Percentiles rank a stretch among this genome's conserved stretches.
phyloP scores from a whole-genome alignment of 768 basidiomycete genomes.

The Megacollybia marginata region DNA sequence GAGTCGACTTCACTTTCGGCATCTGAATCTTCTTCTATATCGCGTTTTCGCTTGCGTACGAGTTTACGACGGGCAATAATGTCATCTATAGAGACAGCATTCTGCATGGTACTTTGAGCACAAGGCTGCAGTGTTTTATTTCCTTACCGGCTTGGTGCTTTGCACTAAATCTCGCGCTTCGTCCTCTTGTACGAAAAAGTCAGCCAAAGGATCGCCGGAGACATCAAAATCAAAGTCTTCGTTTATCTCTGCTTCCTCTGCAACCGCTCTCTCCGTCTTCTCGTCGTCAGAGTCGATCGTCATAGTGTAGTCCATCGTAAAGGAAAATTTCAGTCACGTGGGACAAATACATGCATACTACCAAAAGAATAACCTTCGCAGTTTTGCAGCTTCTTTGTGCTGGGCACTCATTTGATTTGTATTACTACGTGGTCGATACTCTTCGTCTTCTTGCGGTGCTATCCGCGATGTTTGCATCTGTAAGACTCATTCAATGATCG shows the following conservation, averaged over 20 bases:
- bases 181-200: slow-evolving; percentile 36
- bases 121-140: background rate
- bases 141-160: slow-evolving; percentile 29
- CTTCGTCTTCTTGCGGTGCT: slow-evolving; percentile 37
- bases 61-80: slow-evolving; percentile 74
- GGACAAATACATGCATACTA: slow-evolving; percentile 4
- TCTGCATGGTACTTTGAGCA: slow-evolving; percentile 25
- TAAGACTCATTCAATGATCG: slow-evolving; percentile 3
- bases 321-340: background rate
- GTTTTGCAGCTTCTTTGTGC: slow-evolving; percentile 34
- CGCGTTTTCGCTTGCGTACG: slow-evolving; percentile 59
- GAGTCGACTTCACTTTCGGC: slow-evolving; percentile 29
- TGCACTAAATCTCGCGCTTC: slow-evolving; percentile 51
- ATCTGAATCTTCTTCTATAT: slow-evolving; percentile 27
- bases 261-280: slow-evolving; percentile 18
- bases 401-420: slow-evolving; percentile 10
- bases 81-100: slow-evolving; percentile 84
- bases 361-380: slow-evolving; percentile 47
- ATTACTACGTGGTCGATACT: slow-evolving; percentile 19
- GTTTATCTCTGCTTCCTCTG: slow-evolving; percentile 60
- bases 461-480: slow-evolving; percentile 67
- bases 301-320: slow-evolving; percentile 63
- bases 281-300: slow-evolving; percentile 81
- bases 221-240: slow-evolving; percentile 81
- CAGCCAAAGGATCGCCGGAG: slow-evolving; percentile 60